These are phyloP conservation scores for Acrasis kona DNA, from an alignment of 78 protist species.

Conservation along the genomic window DNA sequence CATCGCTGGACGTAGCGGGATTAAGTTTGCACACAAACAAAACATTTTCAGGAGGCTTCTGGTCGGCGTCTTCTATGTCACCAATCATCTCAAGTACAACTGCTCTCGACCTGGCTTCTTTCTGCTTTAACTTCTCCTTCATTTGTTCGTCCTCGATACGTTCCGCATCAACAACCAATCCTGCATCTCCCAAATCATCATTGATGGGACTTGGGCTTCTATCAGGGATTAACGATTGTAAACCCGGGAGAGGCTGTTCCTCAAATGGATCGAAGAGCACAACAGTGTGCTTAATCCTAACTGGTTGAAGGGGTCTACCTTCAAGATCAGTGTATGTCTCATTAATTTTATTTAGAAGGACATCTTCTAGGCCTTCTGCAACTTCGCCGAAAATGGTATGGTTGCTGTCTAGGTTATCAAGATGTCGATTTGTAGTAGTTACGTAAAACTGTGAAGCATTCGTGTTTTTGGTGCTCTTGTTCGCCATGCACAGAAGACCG, in stretches of 20 bases:
- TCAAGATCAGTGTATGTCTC: constrained; percentile 42
- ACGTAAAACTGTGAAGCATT: constrained; percentile 79
- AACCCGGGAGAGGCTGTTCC: constrained; percentile 60
- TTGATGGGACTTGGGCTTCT: not conserved
- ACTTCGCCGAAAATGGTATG: constrained; percentile 89
- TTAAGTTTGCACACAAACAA: constrained; percentile 95
- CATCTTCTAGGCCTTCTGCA: constrained; percentile 74
- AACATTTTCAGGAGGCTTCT: constrained; percentile 90
- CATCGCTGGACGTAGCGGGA: constrained; percentile 82
- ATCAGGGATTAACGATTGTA: not conserved
- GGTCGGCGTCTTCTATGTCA: constrained; percentile 85
- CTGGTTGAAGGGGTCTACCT: constrained; percentile 61
- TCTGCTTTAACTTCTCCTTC: constrained; percentile 2
- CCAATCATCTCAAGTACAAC: constrained; percentile 76
- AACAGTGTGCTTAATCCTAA: constrained; percentile 78
- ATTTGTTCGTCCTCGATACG: constrained; percentile 9
- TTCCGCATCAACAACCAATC: constrained; percentile 30
- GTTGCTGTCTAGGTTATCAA: constrained; percentile 67
- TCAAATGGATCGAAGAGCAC: constrained; percentile 89
- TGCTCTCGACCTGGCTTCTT: constrained; percentile 54
- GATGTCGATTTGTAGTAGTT: constrained; percentile 29
- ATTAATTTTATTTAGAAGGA: constrained; percentile 52
- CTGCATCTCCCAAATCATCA: constrained; percentile 35
- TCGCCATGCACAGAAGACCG: constrained; percentile 66
- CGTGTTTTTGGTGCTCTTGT: constrained; percentile 29